phyloP scores from a whole-genome alignment of 75 land plant genomes.

The Ceratopteris richardii region DNA sequence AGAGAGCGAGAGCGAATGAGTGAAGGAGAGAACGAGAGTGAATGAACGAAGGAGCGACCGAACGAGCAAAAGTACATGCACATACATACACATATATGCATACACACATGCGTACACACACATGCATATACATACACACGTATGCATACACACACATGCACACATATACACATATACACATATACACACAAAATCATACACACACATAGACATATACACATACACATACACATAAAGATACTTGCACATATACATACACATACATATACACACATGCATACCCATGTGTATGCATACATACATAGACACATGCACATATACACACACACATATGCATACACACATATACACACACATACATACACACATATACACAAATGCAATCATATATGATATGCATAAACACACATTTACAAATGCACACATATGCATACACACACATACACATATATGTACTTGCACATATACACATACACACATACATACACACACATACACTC shows the following conservation, averaged over 20 bases:
- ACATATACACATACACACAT: not conserved
- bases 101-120: no score
- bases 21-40: slow-evolving; percentile 1
- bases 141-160: no score
- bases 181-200: no score
- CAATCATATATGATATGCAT: no score
- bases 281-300: not conserved
- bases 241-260: not conserved
- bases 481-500: not conserved
- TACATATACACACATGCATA: not conserved
- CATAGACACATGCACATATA: not conserved
- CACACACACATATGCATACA: not conserved
- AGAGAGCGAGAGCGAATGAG: slow-evolving; percentile 4
- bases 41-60: not conserved
- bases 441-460: no score
- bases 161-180: not conserved
- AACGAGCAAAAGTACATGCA: no score
- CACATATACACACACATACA: no score
- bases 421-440: not conserved
- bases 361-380: not conserved
- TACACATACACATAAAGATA: not conserved
- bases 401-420: no score
- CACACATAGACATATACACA: not conserved
- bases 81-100: no score
- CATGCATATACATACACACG: no score